A percentile compares a stretch with the other conserved stretches of the same genome.
phyloP scores from a whole-genome alignment of 164 flowering plant species.

The Macadamia tetraphylla region DNA sequence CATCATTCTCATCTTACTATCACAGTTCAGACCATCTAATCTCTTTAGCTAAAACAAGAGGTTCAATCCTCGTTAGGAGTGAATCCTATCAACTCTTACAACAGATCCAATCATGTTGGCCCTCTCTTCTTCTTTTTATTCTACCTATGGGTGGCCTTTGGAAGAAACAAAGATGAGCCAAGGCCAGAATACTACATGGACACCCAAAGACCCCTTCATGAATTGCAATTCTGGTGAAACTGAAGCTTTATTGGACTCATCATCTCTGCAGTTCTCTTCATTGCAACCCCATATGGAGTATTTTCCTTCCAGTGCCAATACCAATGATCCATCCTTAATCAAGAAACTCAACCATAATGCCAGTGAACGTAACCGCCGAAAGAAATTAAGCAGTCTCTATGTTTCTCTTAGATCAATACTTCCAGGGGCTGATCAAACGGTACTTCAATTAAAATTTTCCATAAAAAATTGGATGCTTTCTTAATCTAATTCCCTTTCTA shows the following conservation, averaged over 20 bases:
- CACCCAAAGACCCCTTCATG: not conserved
- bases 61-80: too few relatives aligned
- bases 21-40: too few relatives aligned
- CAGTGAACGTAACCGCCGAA: conserved; percentile 68
- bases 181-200: not conserved
- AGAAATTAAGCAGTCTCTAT: conserved; percentile 50
- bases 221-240: not conserved
- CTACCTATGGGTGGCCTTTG: conserved; percentile 19
- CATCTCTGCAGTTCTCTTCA: not conserved
- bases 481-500: not conserved
- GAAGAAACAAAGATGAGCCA: not conserved
- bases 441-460: conserved; percentile 6
- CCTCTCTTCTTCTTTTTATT: conserved; percentile 12
- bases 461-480: not conserved
- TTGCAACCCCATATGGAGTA: not conserved
- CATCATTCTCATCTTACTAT: too few relatives aligned
- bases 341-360: conserved; percentile 76
- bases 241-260: not conserved
- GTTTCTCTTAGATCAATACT: conserved; percentile 54
- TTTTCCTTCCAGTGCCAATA: not conserved
- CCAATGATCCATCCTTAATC: conserved; percentile 5
- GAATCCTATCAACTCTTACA: too few relatives aligned
- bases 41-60: too few relatives aligned
- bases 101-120: conserved; percentile 16
- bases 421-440: conserved; percentile 55